phyloP scores from a whole-genome alignment of 306 rosid species.

The Alnus rubra region DNA sequence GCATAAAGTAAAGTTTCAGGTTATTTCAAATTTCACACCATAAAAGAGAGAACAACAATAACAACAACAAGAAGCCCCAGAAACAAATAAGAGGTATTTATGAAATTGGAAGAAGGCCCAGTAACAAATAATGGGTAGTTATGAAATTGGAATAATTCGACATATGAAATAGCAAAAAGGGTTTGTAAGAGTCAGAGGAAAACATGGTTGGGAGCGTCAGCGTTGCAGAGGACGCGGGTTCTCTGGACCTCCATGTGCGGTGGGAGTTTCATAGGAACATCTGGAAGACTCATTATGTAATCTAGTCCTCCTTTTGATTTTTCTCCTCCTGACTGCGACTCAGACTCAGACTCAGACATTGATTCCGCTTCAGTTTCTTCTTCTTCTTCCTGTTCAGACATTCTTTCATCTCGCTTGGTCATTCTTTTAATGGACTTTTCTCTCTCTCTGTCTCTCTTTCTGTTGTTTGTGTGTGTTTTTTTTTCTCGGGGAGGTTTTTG shows the following conservation, averaged over 20 bases:
- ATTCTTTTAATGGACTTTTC: neutral
- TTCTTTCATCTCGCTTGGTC: constrained; percentile 28
- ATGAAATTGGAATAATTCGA: neutral
- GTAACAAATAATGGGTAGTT: neutral
- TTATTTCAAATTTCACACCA: neutral
- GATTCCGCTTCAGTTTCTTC: constrained; percentile 17
- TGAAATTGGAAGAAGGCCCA: neutral
- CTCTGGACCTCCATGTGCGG: constrained; percentile 39
- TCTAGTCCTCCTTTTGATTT: constrained; percentile 31
- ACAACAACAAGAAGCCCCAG: neutral
- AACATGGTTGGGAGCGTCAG: constrained; percentile 56
- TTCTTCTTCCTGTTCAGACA: constrained; percentile 29
- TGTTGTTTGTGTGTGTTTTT: neutral
- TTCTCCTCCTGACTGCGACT: neutral
- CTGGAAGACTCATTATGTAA: constrained; percentile 44
- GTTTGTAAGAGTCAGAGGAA: neutral
- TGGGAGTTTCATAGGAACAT: constrained; percentile 45
- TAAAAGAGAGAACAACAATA: neutral
- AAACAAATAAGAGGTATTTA: neutral
- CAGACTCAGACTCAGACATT: neutral
- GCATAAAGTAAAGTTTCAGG: neutral
- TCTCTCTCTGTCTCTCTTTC: neutral
- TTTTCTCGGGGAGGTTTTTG: neutral
- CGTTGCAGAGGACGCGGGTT: constrained; percentile 48
- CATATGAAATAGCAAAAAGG: neutral